Evolutionary conservation across 129 eudicot species (phyloP).

Genomic region (Flaveria sonorensis): DNA sequence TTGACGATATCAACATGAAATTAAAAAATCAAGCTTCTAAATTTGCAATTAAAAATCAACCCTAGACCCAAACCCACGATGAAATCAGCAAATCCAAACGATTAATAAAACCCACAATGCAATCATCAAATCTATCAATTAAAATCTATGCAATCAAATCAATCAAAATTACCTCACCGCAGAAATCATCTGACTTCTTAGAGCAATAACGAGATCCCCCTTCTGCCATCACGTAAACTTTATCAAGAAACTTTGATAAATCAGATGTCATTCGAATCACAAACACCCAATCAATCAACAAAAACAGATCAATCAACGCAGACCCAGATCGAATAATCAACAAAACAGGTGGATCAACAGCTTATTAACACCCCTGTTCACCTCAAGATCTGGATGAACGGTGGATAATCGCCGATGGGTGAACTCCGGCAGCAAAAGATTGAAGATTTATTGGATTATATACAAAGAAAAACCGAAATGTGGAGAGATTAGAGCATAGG

Average conservation of each 20-base stretch:
- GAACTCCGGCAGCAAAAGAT: too few species aligned
- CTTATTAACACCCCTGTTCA: too few species aligned
- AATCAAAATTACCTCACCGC: slow-evolving; percentile 11
- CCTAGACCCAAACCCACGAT: background rate
- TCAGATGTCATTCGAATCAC: background rate
- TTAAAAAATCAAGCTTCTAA: background rate
- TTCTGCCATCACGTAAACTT: slow-evolving; percentile 7
- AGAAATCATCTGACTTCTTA: slow-evolving; percentile 14
- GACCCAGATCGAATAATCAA: background rate
- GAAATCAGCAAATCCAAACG: background rate
- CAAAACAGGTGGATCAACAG: too few species aligned
- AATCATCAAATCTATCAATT: background rate
- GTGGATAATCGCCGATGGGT: background rate
- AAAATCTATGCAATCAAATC: background rate
- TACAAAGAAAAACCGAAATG: slow-evolving; percentile 1
- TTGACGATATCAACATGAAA: background rate
- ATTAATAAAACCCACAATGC: background rate
- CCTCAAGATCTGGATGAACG: too few species aligned
- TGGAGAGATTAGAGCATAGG: background rate
- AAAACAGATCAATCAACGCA: background rate
- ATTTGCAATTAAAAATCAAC: background rate
- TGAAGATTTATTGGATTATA: background rate
- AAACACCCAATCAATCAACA: background rate
- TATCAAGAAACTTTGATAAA: background rate
- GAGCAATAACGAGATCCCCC: slow-evolving; percentile 20